Base-by-base conservation (phyloP, 2,329 filamentous ascomycete genomes). In the Cladophialophora carrionii region DNA sequence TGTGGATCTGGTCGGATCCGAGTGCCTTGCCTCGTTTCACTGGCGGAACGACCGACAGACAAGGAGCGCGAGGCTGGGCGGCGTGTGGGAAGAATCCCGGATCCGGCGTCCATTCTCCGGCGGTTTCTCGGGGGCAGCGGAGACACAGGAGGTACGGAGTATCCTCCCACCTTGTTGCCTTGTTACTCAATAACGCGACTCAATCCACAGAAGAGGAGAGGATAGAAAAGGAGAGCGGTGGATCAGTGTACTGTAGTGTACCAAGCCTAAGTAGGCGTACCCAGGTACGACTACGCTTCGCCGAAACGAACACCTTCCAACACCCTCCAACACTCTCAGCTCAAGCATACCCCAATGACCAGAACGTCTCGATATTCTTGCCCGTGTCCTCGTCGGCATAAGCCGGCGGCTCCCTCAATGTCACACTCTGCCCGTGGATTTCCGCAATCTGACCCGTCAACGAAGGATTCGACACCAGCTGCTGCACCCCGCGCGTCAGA, bases 401-500 rank as follows among this genome's bases (percentile, higher is more conserved):
- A 2, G 78, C 76, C 20, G 78, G 78, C 3, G 76, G 76, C 32
- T 79, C 74, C 0, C 81, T 76, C 31, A 83, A 73, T 0, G 82
- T 84, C 10, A 82, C 80, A n/a, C 73, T 77, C 12, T 81, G 76
- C 2, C 80, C 82, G 70, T 84, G 82, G 55, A 84, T 79, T 73
- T 85, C 83, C 0, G 79, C 81, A n/a, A 83, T 73, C 24, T 77
- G 74, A 0, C 83, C 83, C 0, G 75, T 82, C 55, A 82, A 61
- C 3, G 66, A 72, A 0, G 77, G 70, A 61, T 83, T 77, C 0
- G 68, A 72, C 9, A 81, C 66, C 10, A 85, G 76, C 68, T 78
- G 74, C 20, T 74, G 73, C 0, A 84, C 77, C 2, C 80, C 82
- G 12, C 72, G 75, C 5, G 78, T 72, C 1, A 82, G 76, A 0